phyloP scores from a whole-genome alignment of 495 filamentous ascomycete genomes.

The Emericellopsis terricola region DNA sequence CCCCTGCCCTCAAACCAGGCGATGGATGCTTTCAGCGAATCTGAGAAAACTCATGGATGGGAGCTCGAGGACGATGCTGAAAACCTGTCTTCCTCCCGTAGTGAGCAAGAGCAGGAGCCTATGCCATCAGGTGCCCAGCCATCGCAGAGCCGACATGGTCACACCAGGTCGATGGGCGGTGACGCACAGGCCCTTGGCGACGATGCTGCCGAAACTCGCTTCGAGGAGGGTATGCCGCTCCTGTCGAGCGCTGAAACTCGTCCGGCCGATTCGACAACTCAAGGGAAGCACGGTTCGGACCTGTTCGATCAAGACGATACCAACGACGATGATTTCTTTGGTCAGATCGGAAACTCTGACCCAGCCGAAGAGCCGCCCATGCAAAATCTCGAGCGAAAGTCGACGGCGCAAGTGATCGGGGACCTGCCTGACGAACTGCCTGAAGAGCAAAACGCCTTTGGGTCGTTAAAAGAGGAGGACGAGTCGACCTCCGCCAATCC shows the following conservation, averaged over 20 bases:
- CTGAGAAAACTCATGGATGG: slow-evolving; percentile 9
- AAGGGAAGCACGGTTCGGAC: slow-evolving; percentile 5
- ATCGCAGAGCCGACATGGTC: background rate
- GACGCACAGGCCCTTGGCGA: slow-evolving; percentile 17
- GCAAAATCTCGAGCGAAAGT: slow-evolving; percentile 33
- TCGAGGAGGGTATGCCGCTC: slow-evolving; percentile 41
- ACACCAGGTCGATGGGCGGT: slow-evolving; percentile 8
- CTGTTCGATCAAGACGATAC: slow-evolving; percentile 21
- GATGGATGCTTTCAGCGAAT: slow-evolving; percentile 20
- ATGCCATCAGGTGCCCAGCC: slow-evolving; percentile 3
- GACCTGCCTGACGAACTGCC: slow-evolving; percentile 7
- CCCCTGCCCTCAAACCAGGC: slow-evolving; percentile 21
- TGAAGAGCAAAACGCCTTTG: slow-evolving; percentile 1
- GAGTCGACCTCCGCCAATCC: too few species aligned
- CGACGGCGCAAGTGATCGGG: slow-evolving; percentile 36
- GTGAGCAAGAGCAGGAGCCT: slow-evolving; percentile 7
- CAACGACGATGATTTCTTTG: slow-evolving; percentile 35
- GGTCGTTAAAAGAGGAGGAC: slow-evolving; percentile 2
- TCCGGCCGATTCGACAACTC: slow-evolving; percentile 2
- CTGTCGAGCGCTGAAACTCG: slow-evolving; percentile 17
- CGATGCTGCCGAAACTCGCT: slow-evolving; percentile 27
- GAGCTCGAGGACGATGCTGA: slow-evolving; percentile 13
- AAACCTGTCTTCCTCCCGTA: slow-evolving; percentile 6
- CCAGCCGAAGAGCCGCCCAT: slow-evolving; percentile 5
- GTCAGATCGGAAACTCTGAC: slow-evolving; percentile 14